Conservation (phyloP, 805 yeast genomes). For the Saturnispora diversa region DNA sequence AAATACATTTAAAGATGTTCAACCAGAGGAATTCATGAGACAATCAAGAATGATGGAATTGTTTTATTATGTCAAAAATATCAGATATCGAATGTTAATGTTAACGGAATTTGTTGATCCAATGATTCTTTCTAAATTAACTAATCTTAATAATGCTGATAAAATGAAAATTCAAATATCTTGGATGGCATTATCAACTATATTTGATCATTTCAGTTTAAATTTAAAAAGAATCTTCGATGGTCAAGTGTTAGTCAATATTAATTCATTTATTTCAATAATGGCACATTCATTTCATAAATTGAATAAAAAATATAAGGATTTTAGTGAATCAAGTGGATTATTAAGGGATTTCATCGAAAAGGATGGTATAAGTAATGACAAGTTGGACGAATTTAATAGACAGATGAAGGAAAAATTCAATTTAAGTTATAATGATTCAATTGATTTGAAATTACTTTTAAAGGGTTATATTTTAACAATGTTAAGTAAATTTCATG, state of each 20-base stretch:
- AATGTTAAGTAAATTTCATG: conserved; percentile 11
- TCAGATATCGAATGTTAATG: conserved; percentile 9
- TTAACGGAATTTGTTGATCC: conserved; percentile 11
- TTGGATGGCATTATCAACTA: conserved; percentile 10
- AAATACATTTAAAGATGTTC: background rate
- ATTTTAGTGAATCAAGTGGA: conserved; percentile 7
- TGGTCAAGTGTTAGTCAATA: conserved; percentile 8
- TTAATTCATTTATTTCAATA: conserved; percentile 4
- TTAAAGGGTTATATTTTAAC: conserved; percentile 10
- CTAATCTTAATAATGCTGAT: conserved; percentile 1
- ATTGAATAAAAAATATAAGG: conserved; percentile 10
- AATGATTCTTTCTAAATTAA: conserved; percentile 4
- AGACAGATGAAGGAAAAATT: conserved; percentile 6
- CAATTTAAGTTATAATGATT: conserved; percentile 7
- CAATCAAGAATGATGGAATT: conserved; percentile 11
- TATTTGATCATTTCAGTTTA: conserved; percentile 7
- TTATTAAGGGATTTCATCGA: conserved; percentile 8
- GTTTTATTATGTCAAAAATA: conserved; percentile 10
- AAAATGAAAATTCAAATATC: conserved; percentile 9
- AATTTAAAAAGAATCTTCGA: conserved; percentile 9
- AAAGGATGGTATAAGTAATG: background rate
- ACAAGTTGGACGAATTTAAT: conserved; percentile 2
- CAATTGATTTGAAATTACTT: conserved; percentile 5
- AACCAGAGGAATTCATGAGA: conserved; percentile 9
- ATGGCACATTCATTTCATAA: conserved; percentile 7